These are phyloP conservation scores for Erythrophleum ivorense DNA, from an alignment of 331 rosid genomes.

Conservation along the genomic window DNA sequence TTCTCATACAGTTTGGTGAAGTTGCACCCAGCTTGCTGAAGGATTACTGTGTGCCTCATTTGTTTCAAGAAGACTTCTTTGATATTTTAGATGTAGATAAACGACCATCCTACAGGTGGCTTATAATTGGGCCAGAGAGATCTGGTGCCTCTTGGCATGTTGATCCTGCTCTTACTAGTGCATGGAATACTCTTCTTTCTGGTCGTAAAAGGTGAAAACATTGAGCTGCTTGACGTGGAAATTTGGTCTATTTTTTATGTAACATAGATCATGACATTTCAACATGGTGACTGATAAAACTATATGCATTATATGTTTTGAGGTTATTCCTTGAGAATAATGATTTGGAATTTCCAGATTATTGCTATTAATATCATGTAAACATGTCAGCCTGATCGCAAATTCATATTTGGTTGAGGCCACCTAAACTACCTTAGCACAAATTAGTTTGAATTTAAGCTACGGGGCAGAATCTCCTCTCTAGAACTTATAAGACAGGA, in stretches of 20 bases:
- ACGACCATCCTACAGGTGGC: slow-evolving; percentile 97
- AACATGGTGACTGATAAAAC: slow-evolving; percentile 35
- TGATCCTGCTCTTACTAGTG: slow-evolving; percentile 99
- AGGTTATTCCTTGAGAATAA: slow-evolving; percentile 23
- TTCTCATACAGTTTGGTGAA: slow-evolving; percentile 82
- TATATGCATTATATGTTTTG: slow-evolving; percentile 31
- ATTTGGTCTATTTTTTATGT: slow-evolving; percentile 22
- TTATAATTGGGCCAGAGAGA: slow-evolving; percentile 96
- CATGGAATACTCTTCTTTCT: slow-evolving; percentile 95
- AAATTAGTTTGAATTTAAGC: not conserved
- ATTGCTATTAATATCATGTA: slow-evolving; percentile 10
- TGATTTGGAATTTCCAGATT: slow-evolving; percentile 22
- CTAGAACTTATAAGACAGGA: slow-evolving; percentile 17
- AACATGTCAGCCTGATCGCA: slow-evolving; percentile 19
- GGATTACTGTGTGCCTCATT: slow-evolving; percentile 86
- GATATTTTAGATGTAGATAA: slow-evolving; percentile 75
- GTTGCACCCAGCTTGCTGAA: slow-evolving; percentile 81
- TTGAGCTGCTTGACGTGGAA: slow-evolving; percentile 23
- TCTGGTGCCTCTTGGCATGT: slow-evolving; percentile 99
- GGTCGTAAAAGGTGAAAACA: slow-evolving; percentile 86
- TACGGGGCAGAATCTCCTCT: slow-evolving; percentile 21
- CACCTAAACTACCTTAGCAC: slow-evolving; percentile 16
- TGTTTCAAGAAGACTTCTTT: slow-evolving; percentile 89
- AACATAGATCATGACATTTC: slow-evolving; percentile 24
- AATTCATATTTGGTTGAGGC: slow-evolving; percentile 33